Evolutionary conservation across 202 grass and related monocot species (phyloP), one percentile per base, ranked within the genome.

Genomic region (Schoenoplectus triqueter): DNA sequence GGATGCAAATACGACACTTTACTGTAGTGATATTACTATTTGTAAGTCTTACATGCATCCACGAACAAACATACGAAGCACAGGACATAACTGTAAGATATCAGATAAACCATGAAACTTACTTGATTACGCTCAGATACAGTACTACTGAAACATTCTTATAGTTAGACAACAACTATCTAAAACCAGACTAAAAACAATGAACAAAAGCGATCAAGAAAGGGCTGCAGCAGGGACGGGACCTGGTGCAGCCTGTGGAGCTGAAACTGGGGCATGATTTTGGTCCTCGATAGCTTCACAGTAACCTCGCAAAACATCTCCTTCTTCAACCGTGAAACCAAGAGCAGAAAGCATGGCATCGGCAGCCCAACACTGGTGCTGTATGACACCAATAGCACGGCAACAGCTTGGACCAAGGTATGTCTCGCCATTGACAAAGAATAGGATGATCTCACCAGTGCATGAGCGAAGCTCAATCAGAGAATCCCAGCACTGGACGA

Each of bases 391-490:
- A 86, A 98, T 92, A 71, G 92, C 85, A 57, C 83, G 90, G 83
- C 91, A 98, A 88, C 95, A 98, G 0, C 85, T 80, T 1, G 91
- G 87, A 0, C 92, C 95, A n/a, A 98, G 87, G 81, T 95, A 95
- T 4, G 92, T 81, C 89, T 93, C 88, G 66, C 95, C 95, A 72
- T 93, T 93, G 85, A 98, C 20, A 91, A 95, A 84, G 88, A 90
- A 93, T 55, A 98, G 89, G 87, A 98, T 91, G 83, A 98, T 92
- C 82, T 98, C 92, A 49, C 89, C 89, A 15, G 88, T 98, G 89
- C 95, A 98, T 3, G 95, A 90, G 47, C 89, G 87, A 73, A 98
- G 88, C 67, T 95, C 88, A 52, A 93, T 65, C 77, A 98, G 85
- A 69, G 87, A 82, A 72, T 91, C 85, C 91, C 92, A 95, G 87